A percentile compares a stretch with the other conserved stretches of the same genome.
Evolutionary conservation across 148 eudicot species (phyloP).

Genomic region (Rhododendron ferrugineum): DNA sequence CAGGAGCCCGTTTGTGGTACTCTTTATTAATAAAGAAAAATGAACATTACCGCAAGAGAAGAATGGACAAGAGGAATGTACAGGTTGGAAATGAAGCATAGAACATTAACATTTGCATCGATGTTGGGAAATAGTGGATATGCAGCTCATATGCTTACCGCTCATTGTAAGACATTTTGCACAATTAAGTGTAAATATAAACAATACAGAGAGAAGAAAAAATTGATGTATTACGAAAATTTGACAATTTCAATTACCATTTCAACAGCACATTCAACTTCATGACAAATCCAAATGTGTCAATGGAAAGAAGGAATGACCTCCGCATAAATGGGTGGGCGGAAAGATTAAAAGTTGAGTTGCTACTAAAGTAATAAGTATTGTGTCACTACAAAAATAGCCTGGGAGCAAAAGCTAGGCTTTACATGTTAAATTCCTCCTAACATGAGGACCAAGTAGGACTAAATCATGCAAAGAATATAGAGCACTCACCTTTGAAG

Average conservation of each 20-base stretch:
- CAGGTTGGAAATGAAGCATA: neutral
- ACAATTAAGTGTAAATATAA: neutral
- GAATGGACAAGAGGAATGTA: neutral
- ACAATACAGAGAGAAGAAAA: neutral
- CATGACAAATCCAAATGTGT: neutral
- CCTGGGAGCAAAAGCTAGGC: neutral
- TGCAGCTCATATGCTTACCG: too few species aligned
- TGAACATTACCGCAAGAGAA: neutral
- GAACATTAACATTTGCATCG: neutral
- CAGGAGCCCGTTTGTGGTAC: neutral
- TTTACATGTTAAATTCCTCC: neutral
- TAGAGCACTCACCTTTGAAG: slow-evolving; percentile 55
- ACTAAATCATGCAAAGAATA: neutral
- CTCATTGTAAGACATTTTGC: neutral
- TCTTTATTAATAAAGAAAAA: neutral
- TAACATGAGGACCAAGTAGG: neutral
- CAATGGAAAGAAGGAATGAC: neutral
- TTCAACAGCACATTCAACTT: neutral
- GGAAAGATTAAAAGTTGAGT: neutral
- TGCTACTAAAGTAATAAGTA: neutral
- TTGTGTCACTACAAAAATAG: neutral
- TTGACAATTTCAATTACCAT: neutral
- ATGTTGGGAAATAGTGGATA: neutral
- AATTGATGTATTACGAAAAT: neutral
- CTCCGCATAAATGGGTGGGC: neutral